Conservation (phyloP, 805 yeast species). For the Nakazawaea laoshanensis region DNA sequence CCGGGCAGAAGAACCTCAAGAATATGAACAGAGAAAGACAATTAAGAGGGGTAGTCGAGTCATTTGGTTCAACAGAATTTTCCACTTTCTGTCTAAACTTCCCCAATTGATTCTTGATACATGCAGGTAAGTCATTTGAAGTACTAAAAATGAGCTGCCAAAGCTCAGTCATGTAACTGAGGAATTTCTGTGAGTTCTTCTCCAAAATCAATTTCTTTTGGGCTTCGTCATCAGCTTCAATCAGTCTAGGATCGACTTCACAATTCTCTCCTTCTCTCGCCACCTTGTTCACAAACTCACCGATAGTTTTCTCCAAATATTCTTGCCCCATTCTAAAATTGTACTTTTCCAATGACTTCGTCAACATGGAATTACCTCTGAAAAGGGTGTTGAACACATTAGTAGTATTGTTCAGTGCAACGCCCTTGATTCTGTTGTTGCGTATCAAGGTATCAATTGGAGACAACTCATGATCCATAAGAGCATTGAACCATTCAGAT, state of each 20-base stretch:
- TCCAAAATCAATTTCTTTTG: conserved; percentile 30
- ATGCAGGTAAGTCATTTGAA: conserved; percentile 66
- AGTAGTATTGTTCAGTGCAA: conserved; percentile 19
- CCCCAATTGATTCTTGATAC: conserved; percentile 56
- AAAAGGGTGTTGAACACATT: conserved; percentile 58
- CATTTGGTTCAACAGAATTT: conserved; percentile 46
- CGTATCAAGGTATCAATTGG: conserved; percentile 36
- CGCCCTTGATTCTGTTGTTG: conserved; percentile 28
- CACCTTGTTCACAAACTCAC: conserved; percentile 51
- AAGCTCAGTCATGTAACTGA: conserved; percentile 41
- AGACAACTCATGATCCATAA: conserved; percentile 60
- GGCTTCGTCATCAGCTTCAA: conserved; percentile 13
- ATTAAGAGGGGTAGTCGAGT: conserved; percentile 44
- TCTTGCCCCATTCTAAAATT: conserved; percentile 73
- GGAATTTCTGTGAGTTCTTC: conserved; percentile 23
- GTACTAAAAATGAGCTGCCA: conserved; percentile 64
- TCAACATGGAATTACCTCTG: conserved; percentile 77
- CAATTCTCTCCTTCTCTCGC: conserved; percentile 39
- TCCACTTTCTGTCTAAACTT: conserved; percentile 59
- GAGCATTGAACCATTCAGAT: conserved; percentile 61
- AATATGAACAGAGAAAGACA: conserved; percentile 81
- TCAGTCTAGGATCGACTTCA: conserved; percentile 71
- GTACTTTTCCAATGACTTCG: conserved; percentile 74
- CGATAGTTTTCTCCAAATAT: conserved; percentile 65
- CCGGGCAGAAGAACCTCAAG: conserved; percentile 83